Base-by-base conservation (phyloP, 1,284 basidiomycete species). In the Phenoliferia sp. region DNA sequence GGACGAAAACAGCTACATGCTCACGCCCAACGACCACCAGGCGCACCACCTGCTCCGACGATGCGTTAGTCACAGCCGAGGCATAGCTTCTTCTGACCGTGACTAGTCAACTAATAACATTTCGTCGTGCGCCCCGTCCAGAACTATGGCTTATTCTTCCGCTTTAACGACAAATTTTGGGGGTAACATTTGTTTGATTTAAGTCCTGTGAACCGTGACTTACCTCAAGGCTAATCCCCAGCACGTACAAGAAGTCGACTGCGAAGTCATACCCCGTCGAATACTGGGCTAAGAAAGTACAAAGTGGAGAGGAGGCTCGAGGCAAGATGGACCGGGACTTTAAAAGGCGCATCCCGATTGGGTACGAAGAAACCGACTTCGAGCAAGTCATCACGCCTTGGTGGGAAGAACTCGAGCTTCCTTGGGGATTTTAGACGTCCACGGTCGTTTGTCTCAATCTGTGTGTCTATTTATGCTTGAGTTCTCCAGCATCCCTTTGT, bases 141-240 rank as follows among this genome's bases (percentile, higher is more conserved):
- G n/a, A 56, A 56, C 54, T 56, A 56, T 19, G 54, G 54, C 28
- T 31, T 56, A 10, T 56, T 56, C 19, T 56, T 56, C 54, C 54
- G 54, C 17, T 52, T 52, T 26, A 52, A 52, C 48, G 48, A 52
- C 48, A 52, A 52, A 26, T 22, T 52, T 26, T 52, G 19, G 6
- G 48, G 29, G 54, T 56, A 31, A 15, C 28, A 29, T 10, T n/a
- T n/a, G n/a, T n/a, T n/a, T n/a, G n/a, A n/a, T n/a, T n/a, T 7
- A 52, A 44, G 39, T 22, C 39, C 39, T 44, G 39, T 12, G 15
- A 31, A 15, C 28, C 15, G 4, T n/a, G n/a, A n/a, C n/a, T n/a
- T n/a, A n/a, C n/a, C n/a, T n/a, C 9, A 52, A 44, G 39, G 15
- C 39, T 22, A 15, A 22, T 56, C n/a, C 9, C 7, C n/a, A 56